These are phyloP conservation scores for Parmelia sp. DNA, from an alignment of 495 filamentous ascomycete species.

Conservation along the genomic window DNA sequence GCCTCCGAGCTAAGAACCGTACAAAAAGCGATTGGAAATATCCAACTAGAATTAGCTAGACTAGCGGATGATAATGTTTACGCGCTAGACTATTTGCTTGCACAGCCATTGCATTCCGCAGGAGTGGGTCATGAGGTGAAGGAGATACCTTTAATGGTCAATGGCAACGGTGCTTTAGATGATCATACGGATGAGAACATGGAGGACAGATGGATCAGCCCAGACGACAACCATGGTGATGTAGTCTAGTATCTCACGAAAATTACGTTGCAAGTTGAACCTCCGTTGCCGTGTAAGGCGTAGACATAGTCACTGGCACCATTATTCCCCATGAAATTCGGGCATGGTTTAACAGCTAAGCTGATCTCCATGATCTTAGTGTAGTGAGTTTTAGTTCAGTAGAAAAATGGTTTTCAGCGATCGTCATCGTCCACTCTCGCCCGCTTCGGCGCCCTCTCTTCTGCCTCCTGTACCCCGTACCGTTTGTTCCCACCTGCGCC, in stretches of 20 bases:
- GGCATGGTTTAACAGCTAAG: background rate
- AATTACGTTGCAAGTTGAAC: background rate
- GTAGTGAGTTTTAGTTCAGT: no score
- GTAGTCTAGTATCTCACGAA: background rate
- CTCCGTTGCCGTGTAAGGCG: no score
- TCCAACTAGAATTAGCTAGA: slow-evolving; percentile 64
- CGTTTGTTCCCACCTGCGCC: slow-evolving; percentile 59
- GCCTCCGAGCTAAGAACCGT: slow-evolving; percentile 76
- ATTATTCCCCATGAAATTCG: background rate
- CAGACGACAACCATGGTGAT: slow-evolving; percentile 4
- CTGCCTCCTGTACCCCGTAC: slow-evolving; percentile 76
- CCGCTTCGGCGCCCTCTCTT: slow-evolving; percentile 60
- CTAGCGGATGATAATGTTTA: slow-evolving; percentile 83
- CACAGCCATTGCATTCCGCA: slow-evolving; percentile 3
- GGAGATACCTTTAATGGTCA: background rate
- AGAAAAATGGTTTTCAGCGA: slow-evolving; percentile 1
- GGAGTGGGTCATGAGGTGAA: slow-evolving; percentile 1
- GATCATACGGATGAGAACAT: slow-evolving; percentile 5
- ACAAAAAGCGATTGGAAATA: slow-evolving; percentile 65
- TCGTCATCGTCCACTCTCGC: slow-evolving; percentile 74
- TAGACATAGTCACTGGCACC: background rate
- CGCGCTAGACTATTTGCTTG: slow-evolving; percentile 72
- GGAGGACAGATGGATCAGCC: slow-evolving; percentile 18
- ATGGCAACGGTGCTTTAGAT: background rate
- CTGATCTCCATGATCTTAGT: background rate